Evolutionary conservation across 495 filamentous ascomycete genomes (phyloP).

Genomic region (Thermothielavioides terrestris): DNA sequence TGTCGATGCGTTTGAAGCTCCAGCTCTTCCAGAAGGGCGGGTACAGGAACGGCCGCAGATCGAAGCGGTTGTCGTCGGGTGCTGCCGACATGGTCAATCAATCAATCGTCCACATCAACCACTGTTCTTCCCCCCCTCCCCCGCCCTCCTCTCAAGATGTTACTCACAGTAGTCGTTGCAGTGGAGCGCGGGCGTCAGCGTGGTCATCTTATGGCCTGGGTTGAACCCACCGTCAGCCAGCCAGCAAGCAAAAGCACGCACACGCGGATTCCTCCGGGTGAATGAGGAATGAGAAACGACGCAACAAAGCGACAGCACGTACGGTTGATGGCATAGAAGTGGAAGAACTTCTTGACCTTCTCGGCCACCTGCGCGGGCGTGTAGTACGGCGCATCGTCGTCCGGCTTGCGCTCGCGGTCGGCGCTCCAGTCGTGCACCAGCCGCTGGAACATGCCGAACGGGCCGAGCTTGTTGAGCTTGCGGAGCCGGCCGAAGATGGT

Average conservation of each 20-base stretch:
- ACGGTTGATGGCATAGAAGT: slow-evolving; percentile 46
- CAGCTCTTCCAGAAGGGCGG: slow-evolving; percentile 40
- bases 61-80: slow-evolving; percentile 45
- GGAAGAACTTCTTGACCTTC: slow-evolving; percentile 64
- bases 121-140: not conserved
- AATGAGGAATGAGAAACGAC: too few relatives aligned
- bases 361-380: slow-evolving; percentile 37
- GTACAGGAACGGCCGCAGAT: slow-evolving; percentile 57
- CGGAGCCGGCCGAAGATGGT: slow-evolving; percentile 42
- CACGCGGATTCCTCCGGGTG: too few relatives aligned
- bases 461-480: slow-evolving; percentile 65
- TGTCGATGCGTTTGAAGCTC: slow-evolving; percentile 48
- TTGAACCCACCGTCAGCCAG: slow-evolving; percentile 1
- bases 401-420: slow-evolving; percentile 23
- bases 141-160: not conserved
- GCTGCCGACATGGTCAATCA: slow-evolving; percentile 3
- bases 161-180: slow-evolving; percentile 28
- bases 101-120: too few relatives aligned
- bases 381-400: slow-evolving; percentile 26
- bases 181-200: slow-evolving; percentile 48
- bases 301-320: too few relatives aligned
- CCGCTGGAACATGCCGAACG: slow-evolving; percentile 60
- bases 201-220: slow-evolving; percentile 56
- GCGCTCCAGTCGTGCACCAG: slow-evolving; percentile 64
- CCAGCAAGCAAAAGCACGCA: too few relatives aligned